Percentiles rank a stretch among this genome's conserved stretches.
Conservation (phyloP, 208 protist species). For the Perkinsela sp. region DNA sequence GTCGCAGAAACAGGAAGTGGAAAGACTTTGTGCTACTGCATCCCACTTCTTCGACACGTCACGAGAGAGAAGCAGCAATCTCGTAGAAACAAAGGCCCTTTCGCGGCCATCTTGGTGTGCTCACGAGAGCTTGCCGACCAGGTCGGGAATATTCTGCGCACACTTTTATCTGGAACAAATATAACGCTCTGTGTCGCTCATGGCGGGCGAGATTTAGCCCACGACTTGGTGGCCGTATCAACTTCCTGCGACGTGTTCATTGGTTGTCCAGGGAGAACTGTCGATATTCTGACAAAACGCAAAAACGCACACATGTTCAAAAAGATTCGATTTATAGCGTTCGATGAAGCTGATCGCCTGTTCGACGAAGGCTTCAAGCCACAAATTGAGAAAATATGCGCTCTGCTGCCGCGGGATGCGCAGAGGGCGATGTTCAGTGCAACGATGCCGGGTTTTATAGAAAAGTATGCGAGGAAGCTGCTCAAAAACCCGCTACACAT, state of each 20-base stretch:
- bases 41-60: conserved; percentile 64
- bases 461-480: conserved; percentile 23
- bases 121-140: conserved; percentile 74
- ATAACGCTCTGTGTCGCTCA: conserved; percentile 29
- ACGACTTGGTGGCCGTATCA: conserved; percentile 30
- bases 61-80: conserved; percentile 29
- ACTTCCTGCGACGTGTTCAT: conserved; percentile 42
- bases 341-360: conserved; percentile 75
- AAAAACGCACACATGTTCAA: conserved; percentile 20
- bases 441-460: conserved; percentile 62
- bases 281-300: conserved; percentile 56
- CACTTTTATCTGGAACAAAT: conserved; percentile 17
- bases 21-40: conserved; percentile 68
- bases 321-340: conserved; percentile 42
- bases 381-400: conserved; percentile 58
- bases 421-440: conserved; percentile 63
- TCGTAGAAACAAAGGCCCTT: conserved; percentile 39
- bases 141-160: conserved; percentile 30
- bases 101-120: conserved; percentile 59
- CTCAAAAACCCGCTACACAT: conserved; percentile 48
- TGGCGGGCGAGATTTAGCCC: conserved; percentile 24
- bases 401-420: conserved; percentile 51
- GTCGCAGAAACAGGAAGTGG: conserved; percentile 73
- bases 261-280: conserved; percentile 38
- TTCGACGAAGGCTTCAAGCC: conserved; percentile 75